Percentiles rank a stretch among this genome's conserved stretches.
Evolutionary conservation across 805 yeast species (phyloP).

Genomic region (Ogataea pilisensis): DNA sequence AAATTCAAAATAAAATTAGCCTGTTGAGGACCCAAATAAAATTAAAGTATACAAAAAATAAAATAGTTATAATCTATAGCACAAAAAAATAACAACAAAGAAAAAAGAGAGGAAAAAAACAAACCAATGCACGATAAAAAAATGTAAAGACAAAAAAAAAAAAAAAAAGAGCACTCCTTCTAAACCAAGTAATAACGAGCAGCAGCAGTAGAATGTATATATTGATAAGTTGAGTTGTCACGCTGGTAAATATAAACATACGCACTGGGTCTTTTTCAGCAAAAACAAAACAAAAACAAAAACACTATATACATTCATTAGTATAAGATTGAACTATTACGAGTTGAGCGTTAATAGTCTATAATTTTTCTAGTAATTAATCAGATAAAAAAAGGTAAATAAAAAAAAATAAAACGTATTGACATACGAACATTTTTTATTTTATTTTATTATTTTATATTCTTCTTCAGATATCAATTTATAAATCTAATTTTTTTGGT

Average conservation of each 20-base stretch:
- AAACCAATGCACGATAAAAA: not conserved
- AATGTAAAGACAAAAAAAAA: not conserved
- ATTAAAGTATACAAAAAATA: slow-evolving; percentile 16
- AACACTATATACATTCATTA: not conserved
- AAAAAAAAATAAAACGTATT: not conserved
- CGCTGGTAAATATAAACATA: too few relatives aligned
- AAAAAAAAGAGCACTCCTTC: not conserved
- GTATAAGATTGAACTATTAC: slow-evolving; percentile 7
- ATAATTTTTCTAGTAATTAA: not conserved
- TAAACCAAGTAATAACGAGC: too few relatives aligned
- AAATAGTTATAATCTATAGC: not conserved
- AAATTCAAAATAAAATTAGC: slow-evolving; percentile 5
- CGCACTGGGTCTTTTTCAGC: too few relatives aligned
- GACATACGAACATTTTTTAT: not conserved
- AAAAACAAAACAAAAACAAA: slow-evolving; percentile 1
- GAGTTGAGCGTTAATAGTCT: slow-evolving; percentile 30
- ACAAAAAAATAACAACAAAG: not conserved
- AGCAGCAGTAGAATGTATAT: too few relatives aligned
- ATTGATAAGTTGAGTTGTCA: too few relatives aligned
- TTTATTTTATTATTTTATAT: too few relatives aligned
- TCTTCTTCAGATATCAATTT: slow-evolving; percentile 24
- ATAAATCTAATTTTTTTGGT: slow-evolving; percentile 74
- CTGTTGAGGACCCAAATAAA: slow-evolving; percentile 22
- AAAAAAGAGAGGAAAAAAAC: not conserved
- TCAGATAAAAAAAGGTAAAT: not conserved